Percentiles rank a stretch among this genome's conserved stretches.
Conservation (phyloP, 2,329 filamentous ascomycete genomes). For the Berkeleyomyces rouxiae region DNA sequence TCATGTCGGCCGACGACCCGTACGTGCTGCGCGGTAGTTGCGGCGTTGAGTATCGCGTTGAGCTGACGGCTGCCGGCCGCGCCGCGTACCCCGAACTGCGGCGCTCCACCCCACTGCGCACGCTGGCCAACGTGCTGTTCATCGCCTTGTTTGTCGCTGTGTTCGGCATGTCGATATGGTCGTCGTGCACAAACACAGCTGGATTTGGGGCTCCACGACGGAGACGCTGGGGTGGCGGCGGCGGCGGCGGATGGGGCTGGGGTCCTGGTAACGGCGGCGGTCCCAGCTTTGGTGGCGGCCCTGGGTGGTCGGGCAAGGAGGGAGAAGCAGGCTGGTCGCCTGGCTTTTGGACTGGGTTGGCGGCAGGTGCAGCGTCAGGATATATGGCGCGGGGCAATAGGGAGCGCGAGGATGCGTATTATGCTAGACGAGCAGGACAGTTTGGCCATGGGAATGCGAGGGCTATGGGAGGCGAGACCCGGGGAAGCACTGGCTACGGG, state of each 20-base stretch:
- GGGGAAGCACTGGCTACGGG: slow-evolving; percentile 55
- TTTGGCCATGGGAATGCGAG: not conserved
- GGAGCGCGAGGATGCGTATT: slow-evolving; percentile 16
- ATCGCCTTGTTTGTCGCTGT: slow-evolving; percentile 44
- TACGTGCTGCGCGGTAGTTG: slow-evolving; percentile 87
- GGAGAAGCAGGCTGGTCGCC: slow-evolving; percentile 43
- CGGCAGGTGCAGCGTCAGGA: slow-evolving; percentile 50
- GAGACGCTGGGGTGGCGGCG: slow-evolving; percentile 17
- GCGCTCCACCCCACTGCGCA: slow-evolving; percentile 17
- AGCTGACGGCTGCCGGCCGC: slow-evolving; percentile 63
- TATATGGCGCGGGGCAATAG: slow-evolving; percentile 42
- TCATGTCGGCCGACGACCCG: slow-evolving; percentile 55
- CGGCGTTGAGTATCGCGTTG: slow-evolving; percentile 72
- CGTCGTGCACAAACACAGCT: slow-evolving; percentile 25
- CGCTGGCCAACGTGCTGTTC: slow-evolving; percentile 34
- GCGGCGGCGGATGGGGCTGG: slow-evolving; percentile 20
- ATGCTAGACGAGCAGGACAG: not conserved
- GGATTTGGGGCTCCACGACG: slow-evolving; percentile 17
- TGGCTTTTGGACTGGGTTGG: slow-evolving; percentile 58
- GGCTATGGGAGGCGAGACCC: slow-evolving; percentile 5
- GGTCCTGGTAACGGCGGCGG: slow-evolving; percentile 23
- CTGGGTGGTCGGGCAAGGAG: slow-evolving; percentile 12
- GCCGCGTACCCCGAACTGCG: slow-evolving; percentile 45
- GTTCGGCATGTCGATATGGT: slow-evolving; percentile 44
- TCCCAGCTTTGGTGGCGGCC: slow-evolving; percentile 14